Percentiles rank a stretch among this genome's conserved stretches.
These are phyloP conservation scores for Micractinium conductrix DNA, from an alignment of 139 green algal genomes.

Conservation along the genomic window DNA sequence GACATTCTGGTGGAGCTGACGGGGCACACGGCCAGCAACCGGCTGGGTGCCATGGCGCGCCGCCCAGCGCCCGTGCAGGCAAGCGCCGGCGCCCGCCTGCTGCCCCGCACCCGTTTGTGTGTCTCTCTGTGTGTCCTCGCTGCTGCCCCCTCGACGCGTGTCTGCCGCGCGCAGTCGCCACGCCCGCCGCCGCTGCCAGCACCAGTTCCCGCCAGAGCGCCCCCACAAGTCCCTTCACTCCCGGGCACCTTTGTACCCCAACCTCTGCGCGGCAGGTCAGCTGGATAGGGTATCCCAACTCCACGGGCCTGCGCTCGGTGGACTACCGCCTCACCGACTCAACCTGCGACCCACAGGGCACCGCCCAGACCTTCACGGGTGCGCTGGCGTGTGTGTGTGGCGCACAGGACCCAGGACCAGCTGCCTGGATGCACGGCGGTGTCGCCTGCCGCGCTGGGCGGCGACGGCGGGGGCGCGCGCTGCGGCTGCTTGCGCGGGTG, in stretches of 20 bases:
- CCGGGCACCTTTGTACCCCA: neutral
- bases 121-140: no score
- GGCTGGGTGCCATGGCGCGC: slow-evolving; percentile 86
- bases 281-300: slow-evolving; percentile 99
- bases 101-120: no score
- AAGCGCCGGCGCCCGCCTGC: no score
- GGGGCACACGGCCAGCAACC: slow-evolving; percentile 97
- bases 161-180: no score
- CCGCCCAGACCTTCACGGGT: slow-evolving; percentile 62
- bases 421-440: no score
- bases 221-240: neutral
- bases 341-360: slow-evolving; percentile 79
- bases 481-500: no score
- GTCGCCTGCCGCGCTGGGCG: no score
- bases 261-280: slow-evolving; percentile 21
- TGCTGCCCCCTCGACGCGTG: no score
- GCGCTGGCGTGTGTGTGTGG: neutral
- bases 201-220: neutral
- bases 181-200: no score
- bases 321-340: slow-evolving; percentile 94
- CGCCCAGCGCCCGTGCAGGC: slow-evolving; percentile 88
- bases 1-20: slow-evolving; percentile 98
- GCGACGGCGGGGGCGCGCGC: no score
- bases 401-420: no score
- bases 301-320: slow-evolving; percentile 84